Base-by-base conservation (phyloP, 306 rosid genomes). In the Gillenia trifoliata region DNA sequence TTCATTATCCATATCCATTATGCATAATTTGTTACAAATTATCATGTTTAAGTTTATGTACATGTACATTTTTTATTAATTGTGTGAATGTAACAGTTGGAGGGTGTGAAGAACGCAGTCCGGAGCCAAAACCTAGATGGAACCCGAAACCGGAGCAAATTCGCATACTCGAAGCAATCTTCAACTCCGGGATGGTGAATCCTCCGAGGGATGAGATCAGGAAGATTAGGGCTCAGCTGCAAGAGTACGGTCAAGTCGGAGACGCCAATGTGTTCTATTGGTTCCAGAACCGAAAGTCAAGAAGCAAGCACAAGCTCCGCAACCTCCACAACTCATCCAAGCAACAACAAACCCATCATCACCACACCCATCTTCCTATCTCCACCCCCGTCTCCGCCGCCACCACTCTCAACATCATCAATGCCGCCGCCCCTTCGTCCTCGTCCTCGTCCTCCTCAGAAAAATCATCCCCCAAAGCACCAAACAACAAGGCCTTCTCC, bases 281-380 rank as follows among this genome's bases (percentile, higher is more conserved):
- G 98, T 94, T 94, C 74, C 98, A 94, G 79, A 94, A 94, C 87
- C 75, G 98, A 11, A 94, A 94, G 79, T 94, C 98, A 16, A 84
- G 98, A 75, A 90, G 95, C 91, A 94, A 94, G n/a, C 97, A 90
- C 88, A 94, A 91, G 81, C 98, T 94, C 75, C 93, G 97, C 23
- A 92, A 92, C 71, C 67, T 59, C 82, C 80, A 19, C 66, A 59
- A 59, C 76, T 59, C 10, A 59, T 12, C 64, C 64, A 59, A 60
- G 12, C 69, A 65, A 64, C 68, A 64, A 65, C 68, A 63, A 4
- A 55, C 57, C 28, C 80, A 52, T 72, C 43, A 20, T 43, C 86
- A 64, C 52, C 87, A 70, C 26, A 74, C 68, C 85, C 76, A 66
- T 30, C 45, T 78, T 30, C 81, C 72, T 40, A 41, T 15, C n/a